Conservation (phyloP, 148 eudicot genomes). For the Silene latifolia region DNA sequence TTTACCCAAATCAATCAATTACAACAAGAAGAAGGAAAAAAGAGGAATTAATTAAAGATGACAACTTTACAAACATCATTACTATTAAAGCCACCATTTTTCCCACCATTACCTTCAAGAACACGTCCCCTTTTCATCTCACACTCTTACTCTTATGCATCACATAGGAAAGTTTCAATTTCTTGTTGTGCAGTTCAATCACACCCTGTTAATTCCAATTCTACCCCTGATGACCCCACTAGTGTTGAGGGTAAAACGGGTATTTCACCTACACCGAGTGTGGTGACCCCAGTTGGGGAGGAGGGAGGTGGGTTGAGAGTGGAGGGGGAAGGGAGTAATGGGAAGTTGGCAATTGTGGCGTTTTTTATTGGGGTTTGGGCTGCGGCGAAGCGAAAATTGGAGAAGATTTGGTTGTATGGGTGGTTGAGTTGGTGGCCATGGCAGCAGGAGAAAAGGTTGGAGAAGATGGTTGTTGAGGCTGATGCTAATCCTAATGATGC, state of each 20-base stretch:
- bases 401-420: conserved; percentile 48
- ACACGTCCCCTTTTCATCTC: conserved; percentile 23
- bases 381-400: conserved; percentile 37
- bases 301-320: neutral
- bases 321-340: conserved; percentile 14
- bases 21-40: neutral
- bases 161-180: conserved; percentile 24
- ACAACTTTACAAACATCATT: conserved; percentile 67
- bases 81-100: conserved; percentile 40
- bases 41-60: conserved; percentile 25
- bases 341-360: conserved; percentile 48
- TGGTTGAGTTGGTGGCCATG: conserved; percentile 84
- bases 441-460: conserved; percentile 63
- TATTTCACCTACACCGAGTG: conserved; percentile 8
- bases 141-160: conserved; percentile 13
- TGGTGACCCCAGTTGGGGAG: neutral
- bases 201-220: conserved; percentile 21
- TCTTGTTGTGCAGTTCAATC: conserved; percentile 34
- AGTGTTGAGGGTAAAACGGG: neutral
- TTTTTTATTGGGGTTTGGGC: conserved; percentile 63
- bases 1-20: too few species aligned
- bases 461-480: conserved; percentile 61
- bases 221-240: conserved; percentile 15
- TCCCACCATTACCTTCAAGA: conserved; percentile 19
- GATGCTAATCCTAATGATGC: conserved; percentile 85